Evolutionary conservation across 495 filamentous ascomycete species (phyloP).

Genomic region (Emericellopsis terricola): DNA sequence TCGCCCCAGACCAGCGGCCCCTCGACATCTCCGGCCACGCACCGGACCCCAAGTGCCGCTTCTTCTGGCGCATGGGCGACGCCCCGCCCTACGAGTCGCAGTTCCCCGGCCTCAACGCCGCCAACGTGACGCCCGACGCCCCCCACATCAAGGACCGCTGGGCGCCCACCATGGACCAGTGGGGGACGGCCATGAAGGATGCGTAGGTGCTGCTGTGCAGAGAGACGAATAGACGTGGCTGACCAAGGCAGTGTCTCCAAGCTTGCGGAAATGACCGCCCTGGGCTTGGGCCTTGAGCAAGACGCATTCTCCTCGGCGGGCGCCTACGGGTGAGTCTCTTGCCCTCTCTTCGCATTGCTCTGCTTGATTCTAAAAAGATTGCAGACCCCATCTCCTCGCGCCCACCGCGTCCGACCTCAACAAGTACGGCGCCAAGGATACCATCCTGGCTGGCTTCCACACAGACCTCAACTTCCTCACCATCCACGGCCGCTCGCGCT

Average conservation of each 20-base stretch:
- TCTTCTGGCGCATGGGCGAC: conserved; percentile 32
- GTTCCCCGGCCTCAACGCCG: conserved; percentile 26
- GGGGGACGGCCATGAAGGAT: conserved; percentile 31
- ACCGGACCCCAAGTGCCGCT: conserved; percentile 31
- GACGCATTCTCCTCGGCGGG: conserved; percentile 26
- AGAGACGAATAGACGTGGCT: not conserved
- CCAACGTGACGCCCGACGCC: conserved; percentile 23
- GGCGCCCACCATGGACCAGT: conserved; percentile 25
- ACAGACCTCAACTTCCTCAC: conserved; percentile 36
- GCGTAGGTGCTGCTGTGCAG: conserved; percentile 16
- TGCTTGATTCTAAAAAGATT: no score
- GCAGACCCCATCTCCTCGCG: conserved; percentile 30
- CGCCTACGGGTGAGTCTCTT: conserved; percentile 22
- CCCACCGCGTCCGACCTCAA: conserved; percentile 30
- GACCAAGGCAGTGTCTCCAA: conserved; percentile 26
- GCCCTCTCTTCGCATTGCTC: not conserved
- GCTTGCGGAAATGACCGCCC: conserved; percentile 28
- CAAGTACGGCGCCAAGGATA: conserved; percentile 26
- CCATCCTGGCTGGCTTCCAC: conserved; percentile 34
- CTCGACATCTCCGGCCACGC: conserved; percentile 25
- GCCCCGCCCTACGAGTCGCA: conserved; percentile 23
- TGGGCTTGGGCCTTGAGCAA: conserved; percentile 25
- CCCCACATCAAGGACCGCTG: conserved; percentile 22
- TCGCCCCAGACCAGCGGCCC: conserved; percentile 25
- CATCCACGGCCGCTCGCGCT: conserved; percentile 34